Conservation (phyloP, 768 basidiomycete genomes). For the Leucosporidium creatinivorum region DNA sequence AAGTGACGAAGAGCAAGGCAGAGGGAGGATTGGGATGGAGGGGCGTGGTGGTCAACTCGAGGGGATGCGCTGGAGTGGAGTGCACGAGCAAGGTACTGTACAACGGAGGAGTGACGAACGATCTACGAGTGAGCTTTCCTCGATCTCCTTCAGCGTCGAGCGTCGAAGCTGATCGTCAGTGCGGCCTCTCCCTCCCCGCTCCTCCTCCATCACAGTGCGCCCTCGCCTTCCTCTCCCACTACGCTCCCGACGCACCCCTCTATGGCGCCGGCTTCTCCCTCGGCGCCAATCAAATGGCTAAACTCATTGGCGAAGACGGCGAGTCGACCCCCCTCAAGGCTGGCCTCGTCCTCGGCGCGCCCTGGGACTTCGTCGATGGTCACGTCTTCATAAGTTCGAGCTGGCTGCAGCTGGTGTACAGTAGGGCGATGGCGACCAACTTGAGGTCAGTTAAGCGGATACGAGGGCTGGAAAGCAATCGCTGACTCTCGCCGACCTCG, state of each 20-base stretch:
- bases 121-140: conserved; percentile 47
- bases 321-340: conserved; percentile 14
- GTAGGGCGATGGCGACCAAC: conserved; percentile 70
- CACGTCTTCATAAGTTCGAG: conserved; percentile 32
- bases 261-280: conserved; percentile 88
- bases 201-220: conserved; percentile 45
- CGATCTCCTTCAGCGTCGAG: too few relatives aligned
- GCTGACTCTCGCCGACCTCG: too few relatives aligned
- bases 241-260: conserved; percentile 71
- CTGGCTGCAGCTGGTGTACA: conserved; percentile 60
- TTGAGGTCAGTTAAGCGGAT: conserved; percentile 48
- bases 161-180: too few relatives aligned
- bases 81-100: conserved; percentile 61
- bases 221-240: conserved; percentile 61
- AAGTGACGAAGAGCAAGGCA: conserved; percentile 59
- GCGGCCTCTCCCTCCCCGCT: too few relatives aligned
- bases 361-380: conserved; percentile 16
- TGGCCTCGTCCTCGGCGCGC: not conserved
- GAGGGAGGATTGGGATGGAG: conserved; percentile 86
- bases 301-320: conserved; percentile 54
- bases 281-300: conserved; percentile 81
- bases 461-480: too few relatives aligned
- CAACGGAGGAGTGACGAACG: too few relatives aligned
- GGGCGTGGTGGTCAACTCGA: conserved; percentile 82
- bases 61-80: conserved; percentile 86